Conservation (phyloP, 2,329 filamentous ascomycete species). For the Helicocarpus griseus region DNA sequence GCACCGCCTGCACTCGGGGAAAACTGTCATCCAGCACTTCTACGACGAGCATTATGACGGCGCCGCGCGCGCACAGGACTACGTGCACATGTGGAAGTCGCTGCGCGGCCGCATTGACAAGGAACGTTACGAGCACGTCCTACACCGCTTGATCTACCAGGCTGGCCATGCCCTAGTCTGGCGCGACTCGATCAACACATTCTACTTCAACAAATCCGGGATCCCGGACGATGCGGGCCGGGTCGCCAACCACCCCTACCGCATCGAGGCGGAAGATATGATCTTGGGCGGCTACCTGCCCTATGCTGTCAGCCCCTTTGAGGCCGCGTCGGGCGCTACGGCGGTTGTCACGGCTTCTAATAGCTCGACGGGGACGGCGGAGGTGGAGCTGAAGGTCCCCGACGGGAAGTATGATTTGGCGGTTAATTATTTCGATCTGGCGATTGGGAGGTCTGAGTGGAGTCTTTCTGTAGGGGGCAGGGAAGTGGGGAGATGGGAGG, state of each 20-base stretch:
- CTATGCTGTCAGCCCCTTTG: slow-evolving; percentile 47
- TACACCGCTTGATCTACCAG: slow-evolving; percentile 54
- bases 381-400: slow-evolving; percentile 37
- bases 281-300: slow-evolving; percentile 47
- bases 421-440: slow-evolving; percentile 57
- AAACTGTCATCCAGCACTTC: slow-evolving; percentile 60
- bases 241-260: slow-evolving; percentile 52
- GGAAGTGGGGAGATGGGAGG: slow-evolving; percentile 49
- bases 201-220: slow-evolving; percentile 52
- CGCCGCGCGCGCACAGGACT: slow-evolving; percentile 51
- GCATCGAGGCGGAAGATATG: slow-evolving; percentile 63
- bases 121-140: slow-evolving; percentile 49
- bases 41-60: slow-evolving; percentile 55
- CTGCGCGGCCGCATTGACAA: slow-evolving; percentile 49
- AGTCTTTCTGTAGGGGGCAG: slow-evolving; percentile 45
- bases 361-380: slow-evolving; percentile 41
- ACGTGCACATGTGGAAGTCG: slow-evolving; percentile 43
- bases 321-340: slow-evolving; percentile 47
- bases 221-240: slow-evolving; percentile 49
- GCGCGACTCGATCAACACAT: slow-evolving; percentile 57
- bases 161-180: slow-evolving; percentile 62
- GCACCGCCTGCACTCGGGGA: slow-evolving; percentile 50
- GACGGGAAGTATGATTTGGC: slow-evolving; percentile 53
- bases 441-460: slow-evolving; percentile 49
- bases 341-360: slow-evolving; percentile 50